These are phyloP conservation scores for Brasenia schreberi DNA, from an alignment of 164 flowering plant species.

Conservation along the genomic window DNA sequence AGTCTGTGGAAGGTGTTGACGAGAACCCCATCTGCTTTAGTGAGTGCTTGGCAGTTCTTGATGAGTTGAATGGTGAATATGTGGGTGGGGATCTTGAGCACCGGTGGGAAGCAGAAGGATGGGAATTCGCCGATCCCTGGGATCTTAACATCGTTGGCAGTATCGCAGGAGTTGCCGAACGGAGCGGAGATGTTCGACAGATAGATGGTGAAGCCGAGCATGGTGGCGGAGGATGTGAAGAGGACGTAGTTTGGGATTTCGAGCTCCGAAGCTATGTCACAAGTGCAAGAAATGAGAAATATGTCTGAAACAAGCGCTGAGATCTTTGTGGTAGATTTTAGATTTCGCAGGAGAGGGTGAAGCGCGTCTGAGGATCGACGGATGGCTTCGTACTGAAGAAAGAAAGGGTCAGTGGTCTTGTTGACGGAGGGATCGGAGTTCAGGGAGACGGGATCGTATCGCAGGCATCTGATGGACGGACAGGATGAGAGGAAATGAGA, in stretches of 20 bases:
- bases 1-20: slow-evolving; percentile 23
- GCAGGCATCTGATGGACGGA: neutral
- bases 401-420: slow-evolving; percentile 25
- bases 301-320: slow-evolving; percentile 16
- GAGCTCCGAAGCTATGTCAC: slow-evolving; percentile 4
- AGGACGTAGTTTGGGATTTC: slow-evolving; percentile 22
- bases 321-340: slow-evolving; percentile 12
- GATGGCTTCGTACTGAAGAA: slow-evolving; percentile 24
- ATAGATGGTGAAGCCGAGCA: slow-evolving; percentile 18
- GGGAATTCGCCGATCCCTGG: slow-evolving; percentile 25
- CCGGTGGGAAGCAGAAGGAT: slow-evolving; percentile 18
- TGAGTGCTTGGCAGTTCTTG: slow-evolving; percentile 12
- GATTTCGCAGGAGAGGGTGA: slow-evolving; percentile 16
- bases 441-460: neutral
- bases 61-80: slow-evolving; percentile 11
- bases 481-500: neutral
- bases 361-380: slow-evolving; percentile 23
- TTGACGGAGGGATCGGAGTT: neutral
- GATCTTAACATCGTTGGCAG: slow-evolving; percentile 4
- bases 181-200: slow-evolving; percentile 6
- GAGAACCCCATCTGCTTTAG: slow-evolving; percentile 21
- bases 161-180: neutral
- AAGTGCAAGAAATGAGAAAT: slow-evolving; percentile 6
- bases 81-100: slow-evolving; percentile 7
- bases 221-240: slow-evolving; percentile 26